Evolutionary conservation across 441 rosid genomes (phyloP).

Genomic region (Arabidopsis hybrid): DNA sequence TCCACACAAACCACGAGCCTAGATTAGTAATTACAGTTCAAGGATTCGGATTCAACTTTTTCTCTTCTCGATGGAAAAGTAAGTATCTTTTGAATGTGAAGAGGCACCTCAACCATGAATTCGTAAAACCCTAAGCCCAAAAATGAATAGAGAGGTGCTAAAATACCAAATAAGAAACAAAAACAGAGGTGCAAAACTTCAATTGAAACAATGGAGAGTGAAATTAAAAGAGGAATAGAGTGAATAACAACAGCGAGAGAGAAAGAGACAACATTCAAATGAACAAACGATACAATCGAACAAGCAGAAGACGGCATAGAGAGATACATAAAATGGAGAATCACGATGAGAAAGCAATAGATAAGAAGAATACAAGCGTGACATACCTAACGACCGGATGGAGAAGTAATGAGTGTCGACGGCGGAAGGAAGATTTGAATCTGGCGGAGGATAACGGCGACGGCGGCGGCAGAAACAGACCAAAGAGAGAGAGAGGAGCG

Average conservation of each 20-base stretch:
- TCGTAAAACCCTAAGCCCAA: slow-evolving; percentile 30
- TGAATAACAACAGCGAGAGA: neutral
- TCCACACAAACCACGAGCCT: neutral
- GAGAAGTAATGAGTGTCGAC: slow-evolving; percentile 23
- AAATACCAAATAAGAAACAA: neutral
- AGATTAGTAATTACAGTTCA: slow-evolving; percentile 6
- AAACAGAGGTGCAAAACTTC: slow-evolving; percentile 12
- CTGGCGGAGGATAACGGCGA: slow-evolving; percentile 45
- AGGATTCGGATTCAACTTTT: neutral
- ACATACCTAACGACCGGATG: slow-evolving; percentile 9
- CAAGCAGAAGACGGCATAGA: slow-evolving; percentile 15
- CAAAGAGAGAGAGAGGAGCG: slow-evolving; percentile 40
- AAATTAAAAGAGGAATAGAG: neutral
- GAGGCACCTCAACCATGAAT: neutral
- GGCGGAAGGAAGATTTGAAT: slow-evolving; percentile 25
- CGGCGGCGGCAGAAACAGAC: slow-evolving; percentile 52
- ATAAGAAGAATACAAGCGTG: slow-evolving; percentile 7
- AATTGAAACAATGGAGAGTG: slow-evolving; percentile 34
- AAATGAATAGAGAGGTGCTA: neutral
- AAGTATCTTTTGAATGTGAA: neutral
- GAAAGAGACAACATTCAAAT: neutral
- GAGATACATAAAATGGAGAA: slow-evolving; percentile 20
- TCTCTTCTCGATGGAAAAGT: neutral
- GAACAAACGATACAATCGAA: slow-evolving; percentile 6
- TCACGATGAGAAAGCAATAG: neutral